Conservation (phyloP, 495 filamentous ascomycete genomes). For the Chaetomium fimeti region DNA sequence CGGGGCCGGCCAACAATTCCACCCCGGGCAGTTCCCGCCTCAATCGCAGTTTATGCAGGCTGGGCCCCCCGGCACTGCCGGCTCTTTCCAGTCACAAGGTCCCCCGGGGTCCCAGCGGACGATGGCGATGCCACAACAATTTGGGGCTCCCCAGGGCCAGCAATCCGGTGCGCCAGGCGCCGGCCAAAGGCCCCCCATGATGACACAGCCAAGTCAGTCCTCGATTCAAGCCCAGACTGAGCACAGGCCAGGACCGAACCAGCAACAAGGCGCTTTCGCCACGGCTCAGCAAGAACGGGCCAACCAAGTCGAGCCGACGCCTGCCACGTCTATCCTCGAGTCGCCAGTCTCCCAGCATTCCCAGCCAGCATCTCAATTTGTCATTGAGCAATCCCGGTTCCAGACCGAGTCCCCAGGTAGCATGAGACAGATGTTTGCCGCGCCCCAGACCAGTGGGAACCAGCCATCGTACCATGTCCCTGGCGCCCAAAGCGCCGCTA, state of each 20-base stretch:
- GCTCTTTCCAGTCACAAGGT: slow-evolving; percentile 10
- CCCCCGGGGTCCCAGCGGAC: slow-evolving; percentile 7
- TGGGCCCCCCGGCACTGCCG: slow-evolving; percentile 14
- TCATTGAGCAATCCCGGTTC: slow-evolving; percentile 24
- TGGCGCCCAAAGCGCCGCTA: not conserved
- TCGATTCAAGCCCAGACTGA: slow-evolving; percentile 20
- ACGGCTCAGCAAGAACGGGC: slow-evolving; percentile 19
- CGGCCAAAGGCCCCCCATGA: slow-evolving; percentile 12
- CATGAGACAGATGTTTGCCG: slow-evolving; percentile 23
- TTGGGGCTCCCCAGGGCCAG: slow-evolving; percentile 12
- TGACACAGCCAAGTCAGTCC: slow-evolving; percentile 20
- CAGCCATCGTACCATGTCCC: slow-evolving; percentile 5
- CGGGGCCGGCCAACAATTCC: slow-evolving; percentile 23
- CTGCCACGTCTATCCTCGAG: slow-evolving; percentile 21
- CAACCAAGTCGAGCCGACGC: slow-evolving; percentile 15
- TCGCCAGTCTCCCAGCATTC: slow-evolving; percentile 31
- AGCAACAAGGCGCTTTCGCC: slow-evolving; percentile 13
- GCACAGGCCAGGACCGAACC: not conserved
- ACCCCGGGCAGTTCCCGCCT: slow-evolving; percentile 19
- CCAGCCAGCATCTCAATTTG: slow-evolving; percentile 24
- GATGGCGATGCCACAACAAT: slow-evolving; percentile 8
- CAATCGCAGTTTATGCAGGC: slow-evolving; percentile 17
- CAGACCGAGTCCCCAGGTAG: slow-evolving; percentile 28
- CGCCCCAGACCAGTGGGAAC: slow-evolving; percentile 14
- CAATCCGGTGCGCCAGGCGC: slow-evolving; percentile 3